Evolutionary conservation across 1,139 yeast species (phyloP).

Genomic region (Meyerozyma sp.): DNA sequence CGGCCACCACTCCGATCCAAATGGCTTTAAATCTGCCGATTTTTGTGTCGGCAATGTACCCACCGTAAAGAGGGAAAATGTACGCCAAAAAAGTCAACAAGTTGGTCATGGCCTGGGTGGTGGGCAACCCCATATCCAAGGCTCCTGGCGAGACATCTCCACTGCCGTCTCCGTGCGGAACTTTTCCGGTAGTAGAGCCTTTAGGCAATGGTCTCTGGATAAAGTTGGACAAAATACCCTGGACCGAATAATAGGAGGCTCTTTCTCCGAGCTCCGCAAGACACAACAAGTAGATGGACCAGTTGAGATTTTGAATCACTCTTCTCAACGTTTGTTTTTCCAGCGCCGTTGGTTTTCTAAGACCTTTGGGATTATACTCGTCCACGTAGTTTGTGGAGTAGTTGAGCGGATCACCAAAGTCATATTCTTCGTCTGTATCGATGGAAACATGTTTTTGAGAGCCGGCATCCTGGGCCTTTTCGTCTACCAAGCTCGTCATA

Average conservation of each 20-base stretch:
- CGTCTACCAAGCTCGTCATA: neutral
- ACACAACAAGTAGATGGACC: constrained; percentile 14
- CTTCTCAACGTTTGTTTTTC: constrained; percentile 13
- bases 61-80: constrained; percentile 18
- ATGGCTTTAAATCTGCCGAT: constrained; percentile 17
- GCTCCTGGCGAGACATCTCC: constrained; percentile 16
- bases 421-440: neutral
- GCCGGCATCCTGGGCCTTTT: neutral
- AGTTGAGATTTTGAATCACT: constrained; percentile 13
- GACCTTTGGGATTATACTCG: constrained; percentile 16
- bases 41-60: constrained; percentile 17
- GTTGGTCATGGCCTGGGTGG: constrained; percentile 15
- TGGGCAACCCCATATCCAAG: constrained; percentile 14
- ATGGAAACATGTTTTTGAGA: neutral
- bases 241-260: constrained; percentile 17
- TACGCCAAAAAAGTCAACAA: constrained; percentile 18
- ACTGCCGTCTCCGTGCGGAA: constrained; percentile 8
- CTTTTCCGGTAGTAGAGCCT: constrained; percentile 11
- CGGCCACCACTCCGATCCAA: constrained; percentile 20
- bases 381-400: constrained; percentile 14
- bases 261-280: constrained; percentile 19
- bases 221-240: constrained; percentile 15
- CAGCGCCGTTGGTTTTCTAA: constrained; percentile 13
- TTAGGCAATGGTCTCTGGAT: constrained; percentile 17
- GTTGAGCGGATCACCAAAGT: constrained; percentile 13